Evolutionary conservation across 768 basidiomycete species (phyloP), one percentile per base, ranked within the genome.

Genomic region (Pleurotus giganteus): DNA sequence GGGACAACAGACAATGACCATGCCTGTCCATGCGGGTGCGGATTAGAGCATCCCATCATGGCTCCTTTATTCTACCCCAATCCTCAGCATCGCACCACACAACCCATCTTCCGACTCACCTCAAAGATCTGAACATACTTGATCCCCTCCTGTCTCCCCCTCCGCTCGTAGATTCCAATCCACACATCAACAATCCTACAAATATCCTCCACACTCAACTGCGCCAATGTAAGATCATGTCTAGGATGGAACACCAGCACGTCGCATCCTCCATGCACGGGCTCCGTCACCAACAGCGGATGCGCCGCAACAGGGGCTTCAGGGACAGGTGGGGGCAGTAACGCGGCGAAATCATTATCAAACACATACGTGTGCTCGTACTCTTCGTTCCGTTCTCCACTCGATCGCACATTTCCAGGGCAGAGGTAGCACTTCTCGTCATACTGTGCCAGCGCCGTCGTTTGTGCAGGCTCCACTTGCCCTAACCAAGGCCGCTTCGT

Each of bases 21-120:
- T 13, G 86, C 83, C 69, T 97, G 94, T 19, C 93, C 91, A 67
- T 96, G 94, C 0, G 94, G 93, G 66, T 96, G 94, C 23, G 93
- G 91, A 64, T 95, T 96, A 5, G 89, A 92, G 65, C 92, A 95
- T 9, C 94, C 94, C 94, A 95, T 95, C 76, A 93, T 94, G 2
- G 86, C 71, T 2, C 94, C 94, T 71, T 94, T 95, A 69, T 94
- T 94, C 87, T 93, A 61, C n/a, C 32, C 26, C 23, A 46, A 34
- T 27, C 31, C 19, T 11, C n/a, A 31, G 26, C 7, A 26, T 47
- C 5, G 37, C 23, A 12, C 3, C 19, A 42, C 27, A 37, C 12
- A 37, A 7, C 28, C 23, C 13, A 34, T 34, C 49, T 19, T 6
- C 19, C 0, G 5, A 51, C 73, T 44, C 60, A 88, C 92, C 85